These are phyloP conservation scores for Fusarium sp. DNA, from an alignment of 2,329 filamentous ascomycete species.

Conservation along the genomic window DNA sequence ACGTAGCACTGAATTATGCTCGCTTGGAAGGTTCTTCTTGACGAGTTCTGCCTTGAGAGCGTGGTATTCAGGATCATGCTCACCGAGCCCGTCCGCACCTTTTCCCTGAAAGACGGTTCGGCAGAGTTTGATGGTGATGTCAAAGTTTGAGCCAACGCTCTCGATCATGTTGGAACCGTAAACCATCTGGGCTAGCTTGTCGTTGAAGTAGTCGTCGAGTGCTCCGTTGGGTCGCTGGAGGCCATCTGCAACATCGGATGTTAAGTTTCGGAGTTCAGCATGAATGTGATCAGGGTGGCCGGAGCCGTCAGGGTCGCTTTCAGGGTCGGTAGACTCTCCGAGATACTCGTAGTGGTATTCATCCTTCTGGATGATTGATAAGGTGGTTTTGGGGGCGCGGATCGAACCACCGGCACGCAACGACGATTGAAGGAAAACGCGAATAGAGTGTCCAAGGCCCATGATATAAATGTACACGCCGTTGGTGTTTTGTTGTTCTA, in stretches of 20 bases:
- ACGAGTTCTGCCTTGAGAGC: background rate
- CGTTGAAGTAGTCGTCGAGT: background rate
- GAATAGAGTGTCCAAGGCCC: no score
- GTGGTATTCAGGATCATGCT: background rate
- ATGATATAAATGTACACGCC: no score
- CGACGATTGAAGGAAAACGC: no score
- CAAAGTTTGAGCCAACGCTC: background rate
- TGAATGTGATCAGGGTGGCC: background rate
- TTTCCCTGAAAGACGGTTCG: background rate
- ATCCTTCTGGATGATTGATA: no score
- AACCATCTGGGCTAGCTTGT: background rate
- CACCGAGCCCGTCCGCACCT: background rate
- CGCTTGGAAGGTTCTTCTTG: background rate
- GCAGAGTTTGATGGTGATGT: background rate
- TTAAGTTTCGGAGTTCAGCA: background rate
- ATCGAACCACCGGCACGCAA: no score
- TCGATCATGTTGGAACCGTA: slow-evolving; percentile 27
- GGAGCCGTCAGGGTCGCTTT: no score
- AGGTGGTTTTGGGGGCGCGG: no score
- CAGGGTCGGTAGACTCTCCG: no score
- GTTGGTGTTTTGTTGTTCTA: no score
- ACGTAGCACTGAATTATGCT: background rate
- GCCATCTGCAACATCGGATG: background rate
- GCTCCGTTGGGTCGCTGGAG: background rate
- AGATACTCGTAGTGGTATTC: no score